These are phyloP conservation scores for Claviceps capensis DNA, from an alignment of 2,329 filamentous ascomycete genomes.

Conservation along the genomic window DNA sequence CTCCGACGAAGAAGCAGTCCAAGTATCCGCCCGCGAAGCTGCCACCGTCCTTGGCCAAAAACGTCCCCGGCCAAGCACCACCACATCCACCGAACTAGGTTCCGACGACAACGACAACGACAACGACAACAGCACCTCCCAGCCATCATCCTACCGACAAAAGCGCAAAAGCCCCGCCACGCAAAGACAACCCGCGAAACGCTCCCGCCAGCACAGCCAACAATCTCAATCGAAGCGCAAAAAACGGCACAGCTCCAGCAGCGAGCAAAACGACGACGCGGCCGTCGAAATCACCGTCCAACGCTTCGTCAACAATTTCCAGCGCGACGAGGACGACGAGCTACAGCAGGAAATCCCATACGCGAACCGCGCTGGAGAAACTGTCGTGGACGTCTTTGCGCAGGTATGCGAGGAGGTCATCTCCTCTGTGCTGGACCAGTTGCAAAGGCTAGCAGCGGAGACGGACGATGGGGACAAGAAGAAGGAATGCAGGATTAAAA, in stretches of 20 bases:
- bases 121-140: slow-evolving; percentile 9
- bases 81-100: slow-evolving; percentile 28
- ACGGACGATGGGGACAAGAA: slow-evolving; percentile 32
- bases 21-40: slow-evolving; percentile 29
- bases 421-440: slow-evolving; percentile 31
- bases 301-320: slow-evolving; percentile 38
- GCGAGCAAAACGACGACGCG: slow-evolving; percentile 12
- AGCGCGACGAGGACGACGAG: slow-evolving; percentile 28
- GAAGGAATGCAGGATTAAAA: slow-evolving; percentile 41
- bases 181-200: slow-evolving; percentile 24
- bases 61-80: slow-evolving; percentile 23
- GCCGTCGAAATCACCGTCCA: slow-evolving; percentile 45
- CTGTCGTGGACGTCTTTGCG: slow-evolving; percentile 46
- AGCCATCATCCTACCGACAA: background rate
- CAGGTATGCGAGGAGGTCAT: slow-evolving; percentile 49
- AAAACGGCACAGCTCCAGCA: slow-evolving; percentile 11
- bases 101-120: slow-evolving; percentile 15
- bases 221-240: slow-evolving; percentile 7
- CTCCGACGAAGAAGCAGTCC: slow-evolving; percentile 25
- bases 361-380: slow-evolving; percentile 40
- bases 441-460: slow-evolving; percentile 25
- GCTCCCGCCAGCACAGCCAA: slow-evolving; percentile 3
- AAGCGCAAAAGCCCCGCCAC: slow-evolving; percentile 25
- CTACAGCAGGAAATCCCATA: slow-evolving; percentile 39
- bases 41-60: slow-evolving; percentile 29